Evolutionary conservation across 2,329 filamentous ascomycete species (phyloP).

Genomic region (Dactylellina sp.): DNA sequence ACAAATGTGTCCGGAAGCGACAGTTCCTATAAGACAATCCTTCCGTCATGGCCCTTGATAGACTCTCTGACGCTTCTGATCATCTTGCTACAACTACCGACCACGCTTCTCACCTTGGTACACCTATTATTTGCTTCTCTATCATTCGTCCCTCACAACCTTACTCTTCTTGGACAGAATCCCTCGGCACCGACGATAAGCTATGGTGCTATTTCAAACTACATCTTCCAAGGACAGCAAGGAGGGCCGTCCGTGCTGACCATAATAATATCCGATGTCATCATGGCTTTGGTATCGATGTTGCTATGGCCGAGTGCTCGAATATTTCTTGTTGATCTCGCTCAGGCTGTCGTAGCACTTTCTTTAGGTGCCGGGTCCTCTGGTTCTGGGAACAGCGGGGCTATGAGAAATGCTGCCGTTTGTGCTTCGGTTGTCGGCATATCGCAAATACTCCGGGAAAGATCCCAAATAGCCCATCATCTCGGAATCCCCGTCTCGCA

Average conservation of each 20-base stretch:
- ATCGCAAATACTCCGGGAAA: constrained; percentile 48
- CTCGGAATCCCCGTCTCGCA: constrained; percentile 46
- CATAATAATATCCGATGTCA: constrained; percentile 68
- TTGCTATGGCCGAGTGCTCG: constrained; percentile 68
- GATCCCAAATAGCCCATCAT: constrained; percentile 50
- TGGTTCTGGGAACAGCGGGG: constrained; percentile 65
- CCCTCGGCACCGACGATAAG: constrained; percentile 68
- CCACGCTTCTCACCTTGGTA: constrained; percentile 69
- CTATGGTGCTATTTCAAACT: constrained; percentile 64
- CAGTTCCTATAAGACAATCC: constrained; percentile 64
- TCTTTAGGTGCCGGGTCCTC: constrained; percentile 69
- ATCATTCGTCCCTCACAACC: constrained; percentile 69
- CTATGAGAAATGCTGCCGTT: constrained; percentile 68
- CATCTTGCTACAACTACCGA: constrained; percentile 69
- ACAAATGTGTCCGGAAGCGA: constrained; percentile 53
- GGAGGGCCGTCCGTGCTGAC: constrained; percentile 69
- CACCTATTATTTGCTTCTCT: constrained; percentile 70
- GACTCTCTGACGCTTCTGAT: constrained; percentile 72
- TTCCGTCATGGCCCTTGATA: constrained; percentile 69
- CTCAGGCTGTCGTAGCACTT: constrained; percentile 70
- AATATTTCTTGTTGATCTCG: constrained; percentile 69
- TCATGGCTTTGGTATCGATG: constrained; percentile 68
- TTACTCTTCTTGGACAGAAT: constrained; percentile 63
- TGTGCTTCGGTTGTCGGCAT: constrained; percentile 67
- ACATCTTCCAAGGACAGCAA: constrained; percentile 68